A percentile compares a stretch with the other conserved stretches of the same genome.
Conservation (phyloP, 805 yeast species). For the Teunomyces lycoperdinae region DNA sequence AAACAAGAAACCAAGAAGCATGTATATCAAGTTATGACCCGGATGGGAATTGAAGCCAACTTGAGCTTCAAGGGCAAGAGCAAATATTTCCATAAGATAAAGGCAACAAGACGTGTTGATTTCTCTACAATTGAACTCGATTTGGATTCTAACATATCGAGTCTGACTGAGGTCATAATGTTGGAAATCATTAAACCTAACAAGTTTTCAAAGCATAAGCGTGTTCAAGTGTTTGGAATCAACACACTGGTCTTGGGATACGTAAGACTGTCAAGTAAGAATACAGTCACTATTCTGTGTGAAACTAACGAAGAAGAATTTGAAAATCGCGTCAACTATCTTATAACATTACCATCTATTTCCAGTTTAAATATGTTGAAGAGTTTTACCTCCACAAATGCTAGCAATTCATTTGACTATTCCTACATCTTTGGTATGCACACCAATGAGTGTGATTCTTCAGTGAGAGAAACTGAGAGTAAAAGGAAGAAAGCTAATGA, state of each 20-base stretch:
- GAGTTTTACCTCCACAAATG: background rate
- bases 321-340: constrained; percentile 7
- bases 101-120: constrained; percentile 5
- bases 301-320: constrained; percentile 7
- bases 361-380: background rate
- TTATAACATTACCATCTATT: constrained; percentile 6
- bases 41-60: constrained; percentile 16
- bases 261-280: background rate
- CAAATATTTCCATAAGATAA: constrained; percentile 25
- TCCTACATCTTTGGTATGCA: background rate
- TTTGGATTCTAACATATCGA: background rate
- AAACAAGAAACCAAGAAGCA: constrained; percentile 12
- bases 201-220: constrained; percentile 16
- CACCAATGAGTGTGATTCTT: too few relatives aligned
- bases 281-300: background rate
- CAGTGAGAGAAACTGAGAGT: background rate
- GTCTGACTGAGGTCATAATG: constrained; percentile 13
- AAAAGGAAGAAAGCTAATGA: background rate
- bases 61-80: constrained; percentile 21
- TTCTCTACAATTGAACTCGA: constrained; percentile 3
- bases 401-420: background rate
- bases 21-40: constrained; percentile 14
- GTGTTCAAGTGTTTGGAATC: constrained; percentile 24
- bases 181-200: constrained; percentile 27
- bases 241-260: constrained; percentile 8